Base-by-base conservation (phyloP, 345 rosid species). In the Eucalyptus cloeziana region DNA sequence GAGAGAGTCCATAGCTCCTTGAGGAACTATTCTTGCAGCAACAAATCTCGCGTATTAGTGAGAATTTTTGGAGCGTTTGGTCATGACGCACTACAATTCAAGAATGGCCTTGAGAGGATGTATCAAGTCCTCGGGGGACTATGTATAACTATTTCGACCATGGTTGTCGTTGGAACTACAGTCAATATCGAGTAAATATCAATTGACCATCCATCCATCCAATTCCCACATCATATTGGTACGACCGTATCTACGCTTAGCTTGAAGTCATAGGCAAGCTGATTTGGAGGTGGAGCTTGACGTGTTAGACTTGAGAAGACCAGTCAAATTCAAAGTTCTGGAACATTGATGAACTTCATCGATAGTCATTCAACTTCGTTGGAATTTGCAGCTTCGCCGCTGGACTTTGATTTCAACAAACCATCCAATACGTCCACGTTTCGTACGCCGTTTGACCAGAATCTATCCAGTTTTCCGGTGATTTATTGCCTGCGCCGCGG, bases 71-170 rank as follows among this genome's bases (percentile, higher is more conserved):
- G 7, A 64, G 1, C 0, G 2, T n/a, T 64, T 14, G 76, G 37
- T 64, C 17, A 40, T 0, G 0, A n/a, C 21, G 0, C 1, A 0
- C 21, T 27, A 62, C 69, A 7, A 52, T 8, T 62, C 0, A 13
- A 27, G 69, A 62, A 62, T 62, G 8, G 69, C 8, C 33, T 13
- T 0, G 1, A 62, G 31, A 62, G 8, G 69, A 25, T 60, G 31
- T 60, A 60, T 0, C 0, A 15, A 25, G 67, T 25, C n/a, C 67
- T 11, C 15, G 0, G 10, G 58, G 58, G 31, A 60, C n/a, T 2
- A 60, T 52, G 25, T 5, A 27, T 60, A 52, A 19, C 56, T 52
- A 52, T 52, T 52, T 52, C 0, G 0, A 19, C 56, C 56, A 52
- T 1, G 10, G 5, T 21, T 52, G 0, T 52, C 58, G 8, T 19